These are phyloP conservation scores for Amylocarpus encephaloides DNA, from an alignment of 2,329 filamentous ascomycete species.

Conservation along the genomic window DNA sequence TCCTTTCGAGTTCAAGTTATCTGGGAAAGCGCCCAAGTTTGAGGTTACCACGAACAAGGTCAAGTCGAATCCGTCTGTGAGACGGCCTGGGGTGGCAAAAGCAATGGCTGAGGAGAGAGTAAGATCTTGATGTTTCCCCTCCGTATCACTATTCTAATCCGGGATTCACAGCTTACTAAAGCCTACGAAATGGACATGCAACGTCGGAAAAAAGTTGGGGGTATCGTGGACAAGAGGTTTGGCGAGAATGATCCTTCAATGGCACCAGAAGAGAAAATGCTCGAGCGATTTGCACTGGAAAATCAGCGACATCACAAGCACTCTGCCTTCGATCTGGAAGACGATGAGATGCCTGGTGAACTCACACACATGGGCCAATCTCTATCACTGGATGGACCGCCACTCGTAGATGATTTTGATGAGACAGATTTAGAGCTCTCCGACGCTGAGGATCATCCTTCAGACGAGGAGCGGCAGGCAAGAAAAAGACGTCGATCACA, in stretches of 20 bases:
- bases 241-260: slow-evolving; percentile 93
- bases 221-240: slow-evolving; percentile 86
- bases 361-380: slow-evolving; percentile 82
- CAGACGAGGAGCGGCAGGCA: slow-evolving; percentile 46
- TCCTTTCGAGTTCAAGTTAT: slow-evolving; percentile 88
- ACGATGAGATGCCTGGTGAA: slow-evolving; percentile 59
- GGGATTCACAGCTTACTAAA: slow-evolving; percentile 13
- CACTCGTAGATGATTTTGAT: slow-evolving; percentile 66
- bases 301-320: slow-evolving; percentile 75
- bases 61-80: slow-evolving; percentile 53
- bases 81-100: slow-evolving; percentile 77
- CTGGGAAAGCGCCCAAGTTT: slow-evolving; percentile 73
- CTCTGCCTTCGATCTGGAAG: slow-evolving; percentile 86
- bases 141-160: slow-evolving; percentile 9
- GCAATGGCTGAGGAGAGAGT: slow-evolving; percentile 81
- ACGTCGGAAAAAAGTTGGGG: slow-evolving; percentile 81
- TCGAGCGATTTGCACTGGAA: slow-evolving; percentile 84
- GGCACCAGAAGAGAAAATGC: slow-evolving; percentile 86
- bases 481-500: slow-evolving; percentile 51
- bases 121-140: slow-evolving; percentile 7
- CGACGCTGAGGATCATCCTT: slow-evolving; percentile 52
- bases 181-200: slow-evolving; percentile 60
- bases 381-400: slow-evolving; percentile 54
- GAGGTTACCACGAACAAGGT: slow-evolving; percentile 66
- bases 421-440: slow-evolving; percentile 61